Percentiles rank a stretch among this genome's conserved stretches.
Evolutionary conservation across 2,329 filamentous ascomycete genomes (phyloP).

Genomic region (Aspergillus sp.): DNA sequence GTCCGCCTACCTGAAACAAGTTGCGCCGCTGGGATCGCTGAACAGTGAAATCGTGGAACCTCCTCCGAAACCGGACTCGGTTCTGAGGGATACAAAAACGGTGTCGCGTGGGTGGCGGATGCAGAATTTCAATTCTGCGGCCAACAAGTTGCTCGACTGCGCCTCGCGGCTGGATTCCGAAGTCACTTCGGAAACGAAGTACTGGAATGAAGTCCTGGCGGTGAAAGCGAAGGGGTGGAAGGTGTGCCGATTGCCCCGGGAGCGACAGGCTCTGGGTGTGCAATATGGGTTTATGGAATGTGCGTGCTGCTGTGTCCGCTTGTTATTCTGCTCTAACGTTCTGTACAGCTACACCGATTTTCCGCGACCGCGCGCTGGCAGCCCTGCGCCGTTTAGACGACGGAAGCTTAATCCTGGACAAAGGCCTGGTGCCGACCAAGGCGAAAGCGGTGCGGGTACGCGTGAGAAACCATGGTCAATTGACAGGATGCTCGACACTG

Average conservation of each 20-base stretch:
- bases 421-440: slow-evolving; percentile 49
- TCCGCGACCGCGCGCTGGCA: slow-evolving; percentile 72
- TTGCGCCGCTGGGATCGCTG: slow-evolving; percentile 72
- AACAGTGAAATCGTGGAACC: slow-evolving; percentile 65
- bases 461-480: slow-evolving; percentile 57
- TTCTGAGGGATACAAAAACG: slow-evolving; percentile 53
- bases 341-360: slow-evolving; percentile 52
- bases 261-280: slow-evolving; percentile 74
- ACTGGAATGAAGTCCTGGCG: slow-evolving; percentile 82
- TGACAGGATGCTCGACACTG: slow-evolving; percentile 56
- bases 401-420: slow-evolving; percentile 74
- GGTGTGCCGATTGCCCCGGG: slow-evolving; percentile 72
- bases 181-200: slow-evolving; percentile 75
- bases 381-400: slow-evolving; percentile 72
- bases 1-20: slow-evolving; percentile 67
- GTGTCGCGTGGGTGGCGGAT: slow-evolving; percentile 71
- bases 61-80: slow-evolving; percentile 58
- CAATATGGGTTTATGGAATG: slow-evolving; percentile 85
- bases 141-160: slow-evolving; percentile 71
- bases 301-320: slow-evolving; percentile 27
- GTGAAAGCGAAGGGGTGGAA: slow-evolving; percentile 86
- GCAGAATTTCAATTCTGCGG: slow-evolving; percentile 71
- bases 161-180: slow-evolving; percentile 73
- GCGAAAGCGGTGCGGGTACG: slow-evolving; percentile 67
- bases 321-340: slow-evolving; percentile 1